These are phyloP conservation scores for Phialocephala sp. DNA, from an alignment of 2,329 filamentous ascomycete species.

Conservation along the genomic window DNA sequence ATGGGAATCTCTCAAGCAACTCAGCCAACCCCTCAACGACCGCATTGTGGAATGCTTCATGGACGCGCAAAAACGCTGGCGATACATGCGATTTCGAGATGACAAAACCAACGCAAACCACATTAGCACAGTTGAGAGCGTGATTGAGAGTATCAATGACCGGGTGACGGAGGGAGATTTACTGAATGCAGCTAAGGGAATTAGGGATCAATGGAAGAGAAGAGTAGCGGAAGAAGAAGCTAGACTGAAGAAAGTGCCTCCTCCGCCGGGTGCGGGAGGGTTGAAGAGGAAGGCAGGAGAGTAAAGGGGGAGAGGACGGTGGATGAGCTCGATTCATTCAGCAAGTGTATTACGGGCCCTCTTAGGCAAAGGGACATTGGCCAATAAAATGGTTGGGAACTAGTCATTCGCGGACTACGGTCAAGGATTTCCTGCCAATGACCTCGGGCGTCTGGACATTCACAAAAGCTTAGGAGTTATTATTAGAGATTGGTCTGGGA, in stretches of 20 bases:
- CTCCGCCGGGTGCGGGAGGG: conserved; percentile 6
- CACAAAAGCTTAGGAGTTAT: no score
- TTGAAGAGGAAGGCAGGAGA: conserved; percentile 34
- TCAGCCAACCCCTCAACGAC: conserved; percentile 79
- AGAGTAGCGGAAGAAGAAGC: conserved; percentile 34
- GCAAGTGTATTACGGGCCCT: no score
- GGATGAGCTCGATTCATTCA: conserved; percentile 26
- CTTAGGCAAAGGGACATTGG: no score
- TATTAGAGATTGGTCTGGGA: no score
- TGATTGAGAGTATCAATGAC: conserved; percentile 88
- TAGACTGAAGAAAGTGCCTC: conserved; percentile 30
- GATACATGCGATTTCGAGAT: conserved; percentile 87
- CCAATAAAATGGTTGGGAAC: no score
- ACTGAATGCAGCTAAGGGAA: conserved; percentile 68
- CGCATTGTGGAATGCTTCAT: conserved; percentile 89
- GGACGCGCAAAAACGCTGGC: conserved; percentile 78
- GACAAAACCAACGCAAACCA: conserved; percentile 95
- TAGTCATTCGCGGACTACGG: no score
- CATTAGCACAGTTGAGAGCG: conserved; percentile 80
- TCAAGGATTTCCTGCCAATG: no score
- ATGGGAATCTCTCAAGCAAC: conserved; percentile 80
- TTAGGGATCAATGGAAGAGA: conserved; percentile 80
- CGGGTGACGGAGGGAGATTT: conserved; percentile 84
- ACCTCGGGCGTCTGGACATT: no score
- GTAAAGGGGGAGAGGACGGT: conserved; percentile 36